These are phyloP conservation scores for Alnus glutinosa DNA, from an alignment of 306 rosid genomes.

Conservation along the genomic window DNA sequence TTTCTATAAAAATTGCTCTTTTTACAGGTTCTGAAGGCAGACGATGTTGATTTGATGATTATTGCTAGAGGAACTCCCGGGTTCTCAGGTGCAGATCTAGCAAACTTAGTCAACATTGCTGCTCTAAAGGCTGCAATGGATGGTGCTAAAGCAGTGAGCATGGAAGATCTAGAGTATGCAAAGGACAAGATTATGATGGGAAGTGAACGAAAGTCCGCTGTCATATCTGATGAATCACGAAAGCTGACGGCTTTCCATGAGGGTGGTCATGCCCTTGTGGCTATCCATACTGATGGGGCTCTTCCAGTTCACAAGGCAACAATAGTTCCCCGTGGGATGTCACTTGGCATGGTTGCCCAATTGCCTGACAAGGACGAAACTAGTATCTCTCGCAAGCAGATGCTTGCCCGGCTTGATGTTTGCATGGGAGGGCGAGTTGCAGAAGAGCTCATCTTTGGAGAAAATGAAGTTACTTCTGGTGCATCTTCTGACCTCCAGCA, in stretches of 20 bases:
- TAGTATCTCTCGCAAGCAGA: conserved; percentile 64
- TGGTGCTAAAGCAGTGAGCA: conserved; percentile 77
- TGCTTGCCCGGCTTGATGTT: conserved; percentile 87
- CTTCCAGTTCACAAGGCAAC: conserved; percentile 91
- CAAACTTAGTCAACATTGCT: conserved; percentile 82
- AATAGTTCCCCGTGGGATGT: conserved; percentile 82
- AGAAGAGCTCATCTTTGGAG: conserved; percentile 89
- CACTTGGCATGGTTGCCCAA: conserved; percentile 91
- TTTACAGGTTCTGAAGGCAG: conserved; percentile 70
- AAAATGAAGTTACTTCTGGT: conserved; percentile 81
- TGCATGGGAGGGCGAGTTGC: conserved; percentile 95
- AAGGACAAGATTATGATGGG: conserved; percentile 94
- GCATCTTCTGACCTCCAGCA: conserved; percentile 64
- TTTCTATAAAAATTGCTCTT: conserved; percentile 3
- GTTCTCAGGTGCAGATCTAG: conserved; percentile 93
- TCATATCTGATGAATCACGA: conserved; percentile 70
- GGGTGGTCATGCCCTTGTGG: conserved; percentile 95
- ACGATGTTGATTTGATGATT: conserved; percentile 78
- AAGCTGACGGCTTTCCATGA: conserved; percentile 80
- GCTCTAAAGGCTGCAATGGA: conserved; percentile 95
- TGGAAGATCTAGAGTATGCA: conserved; percentile 86
- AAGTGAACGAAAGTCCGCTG: conserved; percentile 86
- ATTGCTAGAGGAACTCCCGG: conserved; percentile 89
- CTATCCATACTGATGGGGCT: conserved; percentile 83
- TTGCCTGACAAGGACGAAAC: conserved; percentile 80